phyloP scores from a whole-genome alignment of 2,329 filamentous ascomycete genomes.

The Elsinoe fawcettii region DNA sequence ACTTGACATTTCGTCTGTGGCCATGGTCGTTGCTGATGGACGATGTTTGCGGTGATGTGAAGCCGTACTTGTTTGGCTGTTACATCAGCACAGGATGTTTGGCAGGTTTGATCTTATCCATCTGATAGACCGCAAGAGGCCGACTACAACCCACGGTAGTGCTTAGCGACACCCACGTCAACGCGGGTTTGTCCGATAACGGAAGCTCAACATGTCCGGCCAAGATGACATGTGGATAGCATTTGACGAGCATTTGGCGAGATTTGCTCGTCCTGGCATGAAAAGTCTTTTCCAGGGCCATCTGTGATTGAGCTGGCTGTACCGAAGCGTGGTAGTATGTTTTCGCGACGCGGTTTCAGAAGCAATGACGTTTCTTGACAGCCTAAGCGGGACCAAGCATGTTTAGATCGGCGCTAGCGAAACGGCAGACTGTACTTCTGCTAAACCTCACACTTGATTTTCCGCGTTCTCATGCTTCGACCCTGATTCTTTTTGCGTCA shows the following conservation, averaged over 20 bases:
- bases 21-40: neutral
- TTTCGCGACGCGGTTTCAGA: neutral
- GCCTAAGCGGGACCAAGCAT: neutral
- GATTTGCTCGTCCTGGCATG: neutral
- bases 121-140: neutral
- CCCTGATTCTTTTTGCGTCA: neutral
- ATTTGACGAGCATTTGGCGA: neutral
- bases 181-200: neutral
- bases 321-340: neutral
- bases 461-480: neutral
- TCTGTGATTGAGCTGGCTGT: neutral
- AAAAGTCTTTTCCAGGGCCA: neutral
- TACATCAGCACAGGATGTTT: neutral
- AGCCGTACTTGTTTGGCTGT: neutral
- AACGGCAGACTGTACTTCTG: neutral
- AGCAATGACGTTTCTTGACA: neutral
- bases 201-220: neutral
- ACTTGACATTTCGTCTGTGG: neutral
- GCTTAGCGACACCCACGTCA: neutral
- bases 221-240: neutral
- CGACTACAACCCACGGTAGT: neutral
- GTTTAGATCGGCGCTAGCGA: neutral
- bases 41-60: neutral
- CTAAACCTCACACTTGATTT: neutral
- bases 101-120: slow-evolving; percentile 4